Base-by-base conservation (phyloP, 805 yeast genomes). In the Tetrapisispora namnaoensis region DNA sequence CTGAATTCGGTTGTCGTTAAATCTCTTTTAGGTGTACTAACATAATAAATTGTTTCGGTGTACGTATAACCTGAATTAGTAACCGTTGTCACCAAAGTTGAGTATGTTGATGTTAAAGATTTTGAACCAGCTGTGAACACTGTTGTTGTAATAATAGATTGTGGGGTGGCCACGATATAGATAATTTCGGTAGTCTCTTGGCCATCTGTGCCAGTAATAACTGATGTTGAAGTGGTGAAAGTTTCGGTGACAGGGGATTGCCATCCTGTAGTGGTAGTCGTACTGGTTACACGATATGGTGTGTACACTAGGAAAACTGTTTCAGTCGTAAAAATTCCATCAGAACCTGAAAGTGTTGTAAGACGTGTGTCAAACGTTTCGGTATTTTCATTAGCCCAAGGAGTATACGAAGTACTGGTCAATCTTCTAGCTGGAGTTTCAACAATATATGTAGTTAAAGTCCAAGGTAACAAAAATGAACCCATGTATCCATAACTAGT, bases 251-350 rank as follows among this genome's bases (percentile, higher is more conserved):
- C 7, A 8, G 41, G 13, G 7, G 27, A 3, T 24, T 4, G 30
- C 30, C 39, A 34, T 8, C 13, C 11, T 1, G 34, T 24, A 3
- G 21, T 24, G 5, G 18, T 27, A 5, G 38, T 38, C 2, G 35
- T 17, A 3, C 17, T 39, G 2, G 35, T 32, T 2, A n/a, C 16
- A 34, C 39, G 32, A 16, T 17, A 28, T 13, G 53, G 53, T 30
- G 48, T 44, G 20, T 44, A 47, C 17, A 50, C 53, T 20, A 20
- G 44, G 38, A 34, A 42, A 22, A 51, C n/a, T 27, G 40, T 35
- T 30, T 41, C 46, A 2, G 40, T 43, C 3, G 45, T 43, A 9
- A 16, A 13, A 5, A 21, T 16, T 5, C 52, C 52, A 30, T 46
- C 52, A 17, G 22, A 2, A 4, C 21, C 42, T 21, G 14, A 3